Evolutionary conservation across 2,329 filamentous ascomycete genomes (phyloP), one percentile per base, ranked within the genome.

Genomic region (Waltergamsia citrina): DNA sequence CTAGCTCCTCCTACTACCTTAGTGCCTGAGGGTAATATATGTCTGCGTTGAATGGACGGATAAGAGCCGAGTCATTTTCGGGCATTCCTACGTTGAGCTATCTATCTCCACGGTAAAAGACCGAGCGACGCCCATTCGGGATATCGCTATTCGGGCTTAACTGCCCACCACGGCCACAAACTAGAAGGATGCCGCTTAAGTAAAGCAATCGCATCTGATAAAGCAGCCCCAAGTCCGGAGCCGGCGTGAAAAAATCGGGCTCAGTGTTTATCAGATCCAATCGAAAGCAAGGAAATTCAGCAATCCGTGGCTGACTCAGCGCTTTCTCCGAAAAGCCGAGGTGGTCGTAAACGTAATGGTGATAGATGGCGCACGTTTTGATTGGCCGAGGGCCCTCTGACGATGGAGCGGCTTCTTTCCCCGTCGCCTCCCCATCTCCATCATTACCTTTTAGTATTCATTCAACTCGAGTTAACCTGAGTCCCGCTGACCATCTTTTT

Each of bases 371-470:
- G 11, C 7, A 11, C 4, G 7, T 29, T 39, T 14, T 53, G 45
- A 55, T 55, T 55, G 47, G 51, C 45, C 43, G 46, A 38, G 18
- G 22, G 9, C 18, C 15, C 16, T 22, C 20, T 23, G 30, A 14
- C 21, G 15, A 14, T 33, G 23, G 23, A 25, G 23, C 23, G n/a
- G 9, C 23, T 25, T n/a, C n/a, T n/a, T n/a, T n/a, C n/a, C 9
- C 23, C 23, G n/a, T 25, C 23, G 23, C 23, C 23, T 25, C 23
- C 23, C 23, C 9, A 9, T n/a, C n/a, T 9, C 23, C 23, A 25
- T 25, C 23, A 25, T n/a, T n/a, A n/a, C n/a, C n/a, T n/a, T n/a
- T 27, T 15, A 27, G 12, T 7, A n/a, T 27, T 6, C 12, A n/a
- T n/a, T 8, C 8, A 24, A 24, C 22, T n/a, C 8, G 22, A 24